Evolutionary conservation across 768 basidiomycete genomes (phyloP), one percentile per base, ranked within the genome.

Genomic region (Boletus sp.): DNA sequence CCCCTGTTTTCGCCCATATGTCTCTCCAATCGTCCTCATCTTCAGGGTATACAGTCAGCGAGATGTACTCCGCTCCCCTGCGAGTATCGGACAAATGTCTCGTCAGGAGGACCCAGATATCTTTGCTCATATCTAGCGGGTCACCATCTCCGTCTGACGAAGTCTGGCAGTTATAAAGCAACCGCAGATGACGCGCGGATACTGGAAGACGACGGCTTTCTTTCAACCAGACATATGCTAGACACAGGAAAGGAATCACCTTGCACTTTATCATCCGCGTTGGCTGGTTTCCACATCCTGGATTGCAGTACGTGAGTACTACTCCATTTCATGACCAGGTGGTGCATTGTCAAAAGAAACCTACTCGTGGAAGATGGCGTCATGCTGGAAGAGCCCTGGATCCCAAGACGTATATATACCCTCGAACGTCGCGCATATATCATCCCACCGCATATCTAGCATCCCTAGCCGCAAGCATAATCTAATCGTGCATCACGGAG

Each of bases 381-480:
- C 56, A 29, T 76, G 70, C 3, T 73, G 58, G 72, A 91, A 88
- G 3, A 81, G 73, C 0, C 46, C 59, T 0, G 93, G 90, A 67
- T 93, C 79, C 96, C 96, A 98, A 65, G 88, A 96, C 34, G 90
- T 66, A 70, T 93, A 93, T 37, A 96, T 70, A 2, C 88, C 83
- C 34, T 91, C 85, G 58, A 98, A 98, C 0, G 81, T 71, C 7
- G 80, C 75, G 41, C 93, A 79, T 10, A 88, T 78, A 37, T 85
- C 82, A 15, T 87, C 80, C 94, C 94, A 98, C 0, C 84, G 78
- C 50, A 97, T 80, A 9, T 73, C 71, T 14, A 88, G 70, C 25
- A 74, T 68, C 49, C 78, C 81, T 84, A 41, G 5, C 9, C 32
- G 45, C 49, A 21, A 61, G 42, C 15, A 14, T 39, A 38, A 23